phyloP scores from a whole-genome alignment of 257 asterid species.

The Solanum tarijense region DNA sequence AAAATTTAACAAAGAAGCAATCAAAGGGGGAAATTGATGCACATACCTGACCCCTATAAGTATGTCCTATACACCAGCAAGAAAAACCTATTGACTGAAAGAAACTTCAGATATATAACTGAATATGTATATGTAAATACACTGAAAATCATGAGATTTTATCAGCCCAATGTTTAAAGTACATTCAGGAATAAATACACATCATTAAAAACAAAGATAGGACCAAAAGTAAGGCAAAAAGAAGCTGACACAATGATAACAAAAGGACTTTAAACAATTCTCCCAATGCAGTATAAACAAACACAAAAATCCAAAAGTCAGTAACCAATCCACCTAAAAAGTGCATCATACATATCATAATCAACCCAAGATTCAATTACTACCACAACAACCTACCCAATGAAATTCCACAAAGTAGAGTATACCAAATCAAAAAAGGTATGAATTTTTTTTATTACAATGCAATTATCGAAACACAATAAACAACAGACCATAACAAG shows the following conservation, averaged over 20 bases:
- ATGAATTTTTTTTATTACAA: neutral
- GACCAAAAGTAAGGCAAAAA: neutral
- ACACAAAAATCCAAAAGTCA: neutral
- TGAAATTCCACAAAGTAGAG: neutral
- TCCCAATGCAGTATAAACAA: neutral
- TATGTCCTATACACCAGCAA: neutral
- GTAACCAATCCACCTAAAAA: neutral
- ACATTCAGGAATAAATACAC: neutral
- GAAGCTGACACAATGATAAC: neutral
- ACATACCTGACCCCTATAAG: neutral
- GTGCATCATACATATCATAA: neutral
- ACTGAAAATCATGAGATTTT: neutral
- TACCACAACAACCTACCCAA: neutral
- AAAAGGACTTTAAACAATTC: neutral
- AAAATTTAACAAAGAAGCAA: neutral
- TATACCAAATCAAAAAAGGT: neutral
- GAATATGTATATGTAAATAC: neutral
- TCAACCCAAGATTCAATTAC: neutral
- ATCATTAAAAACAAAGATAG: neutral
- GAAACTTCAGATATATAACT: neutral
- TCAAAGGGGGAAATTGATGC: neutral
- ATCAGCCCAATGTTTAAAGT: neutral
- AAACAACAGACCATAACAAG: neutral
- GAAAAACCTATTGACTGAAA: neutral
- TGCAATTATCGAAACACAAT: neutral